phyloP scores from a whole-genome alignment of 805 yeast genomes.

The Spathaspora boniae region DNA sequence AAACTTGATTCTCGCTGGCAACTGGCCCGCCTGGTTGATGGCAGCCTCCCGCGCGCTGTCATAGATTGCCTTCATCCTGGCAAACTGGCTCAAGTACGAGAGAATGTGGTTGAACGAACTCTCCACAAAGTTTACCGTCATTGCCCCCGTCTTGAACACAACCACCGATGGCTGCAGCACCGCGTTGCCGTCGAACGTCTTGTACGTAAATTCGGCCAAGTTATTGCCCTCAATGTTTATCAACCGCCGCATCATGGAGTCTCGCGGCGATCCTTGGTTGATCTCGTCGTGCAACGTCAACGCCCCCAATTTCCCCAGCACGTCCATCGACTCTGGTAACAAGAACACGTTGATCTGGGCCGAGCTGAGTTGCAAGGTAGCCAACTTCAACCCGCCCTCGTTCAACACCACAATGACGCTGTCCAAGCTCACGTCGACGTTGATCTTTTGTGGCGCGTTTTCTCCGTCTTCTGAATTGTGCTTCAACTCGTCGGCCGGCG shows the following conservation, averaged over 20 bases:
- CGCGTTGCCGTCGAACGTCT: slow-evolving; percentile 62
- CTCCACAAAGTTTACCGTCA: slow-evolving; percentile 76
- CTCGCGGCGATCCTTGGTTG: slow-evolving; percentile 56
- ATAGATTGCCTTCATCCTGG: slow-evolving; percentile 82
- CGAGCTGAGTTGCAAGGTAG: slow-evolving; percentile 70
- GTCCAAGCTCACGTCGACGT: slow-evolving; percentile 63
- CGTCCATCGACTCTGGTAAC: slow-evolving; percentile 74
- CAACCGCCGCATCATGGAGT: slow-evolving; percentile 59
- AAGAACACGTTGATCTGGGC: slow-evolving; percentile 66
- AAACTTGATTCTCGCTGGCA: slow-evolving; percentile 61
- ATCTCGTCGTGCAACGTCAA: slow-evolving; percentile 74
- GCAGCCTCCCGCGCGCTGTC: slow-evolving; percentile 90
- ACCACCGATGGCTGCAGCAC: slow-evolving; percentile 48
- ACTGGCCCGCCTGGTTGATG: slow-evolving; percentile 69
- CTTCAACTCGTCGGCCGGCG: slow-evolving; percentile 67
- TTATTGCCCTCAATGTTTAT: slow-evolving; percentile 78
- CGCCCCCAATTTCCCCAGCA: slow-evolving; percentile 72
- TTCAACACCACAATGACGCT: slow-evolving; percentile 72
- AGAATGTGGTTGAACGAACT: slow-evolving; percentile 69
- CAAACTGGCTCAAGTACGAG: slow-evolving; percentile 68
- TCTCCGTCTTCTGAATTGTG: slow-evolving; percentile 60
- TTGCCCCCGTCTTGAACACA: slow-evolving; percentile 69
- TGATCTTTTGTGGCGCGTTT: slow-evolving; percentile 68
- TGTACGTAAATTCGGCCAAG: slow-evolving; percentile 78
- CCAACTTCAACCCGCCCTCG: slow-evolving; percentile 79